Base-by-base conservation (phyloP, 1,284 basidiomycete species). In the Cryptococcus sp. region DNA sequence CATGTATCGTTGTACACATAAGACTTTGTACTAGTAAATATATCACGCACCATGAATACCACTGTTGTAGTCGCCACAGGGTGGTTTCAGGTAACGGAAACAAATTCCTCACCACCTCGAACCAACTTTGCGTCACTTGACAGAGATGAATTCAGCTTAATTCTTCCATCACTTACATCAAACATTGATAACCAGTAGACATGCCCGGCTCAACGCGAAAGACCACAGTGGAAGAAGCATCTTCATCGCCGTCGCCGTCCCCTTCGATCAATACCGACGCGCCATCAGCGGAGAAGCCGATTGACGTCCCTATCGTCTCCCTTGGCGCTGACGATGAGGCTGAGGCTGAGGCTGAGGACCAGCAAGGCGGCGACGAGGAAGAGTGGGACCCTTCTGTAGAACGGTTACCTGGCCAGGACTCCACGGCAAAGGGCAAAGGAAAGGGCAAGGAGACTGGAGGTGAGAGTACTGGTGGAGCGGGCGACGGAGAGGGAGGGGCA, bases 331-430 rank as follows among this genome's bases (percentile, higher is more conserved):
- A 55, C 8, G 57, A 59, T 2, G 56, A 55, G 4, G 50, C 58
- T 8, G 61, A 60, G 4, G 52, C 53, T 2, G 56, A 55, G 4
- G 50, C 60, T 7, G 61, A 60, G 4, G 52, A 55, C 1, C 51
- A 47, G 19, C 54, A 52, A 15, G 56, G 58, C 0, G 61, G 61
- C 3, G 61, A 66, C 17, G 62, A 66, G 43, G 65, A 62, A 17
- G 70, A 62, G n/a, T 68, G 68, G 67, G 70, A 75, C 57, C 70
- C 71, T 1, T 50, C 69, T 11, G 65, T 58, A n/a, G 66, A 68
- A 48, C 60, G 61, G 49, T 46, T 61, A 40, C 65, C 62, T 50
- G 58, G 63, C 42, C 45, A 65, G 51, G 49, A 25, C 5, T 8
- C 25, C 16, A 42, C 42, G 35, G 43, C 42, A 4, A 47, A 39